Evolutionary conservation across 305 asterid genomes (phyloP).

Genomic region (Coffea humblotiana): DNA sequence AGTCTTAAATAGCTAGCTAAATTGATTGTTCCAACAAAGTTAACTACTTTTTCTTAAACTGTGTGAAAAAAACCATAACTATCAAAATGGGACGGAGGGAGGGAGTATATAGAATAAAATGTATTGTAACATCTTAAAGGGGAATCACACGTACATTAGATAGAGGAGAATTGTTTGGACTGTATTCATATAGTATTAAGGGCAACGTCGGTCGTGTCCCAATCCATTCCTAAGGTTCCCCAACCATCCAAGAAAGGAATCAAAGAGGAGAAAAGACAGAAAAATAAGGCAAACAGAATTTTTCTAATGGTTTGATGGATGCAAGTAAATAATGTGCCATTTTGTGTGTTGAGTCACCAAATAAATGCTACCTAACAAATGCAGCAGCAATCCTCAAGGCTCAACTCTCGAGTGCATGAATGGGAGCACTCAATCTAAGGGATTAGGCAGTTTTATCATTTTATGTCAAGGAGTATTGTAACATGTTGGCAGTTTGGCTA

Average conservation of each 20-base stretch:
- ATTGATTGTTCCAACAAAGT: no score
- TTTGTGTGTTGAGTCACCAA: neutral
- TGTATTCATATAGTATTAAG: neutral
- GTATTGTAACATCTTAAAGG: no score
- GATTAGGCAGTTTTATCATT: neutral
- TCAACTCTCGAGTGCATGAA: neutral
- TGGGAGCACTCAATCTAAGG: neutral
- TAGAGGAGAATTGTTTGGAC: no score
- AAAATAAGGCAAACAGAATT: neutral
- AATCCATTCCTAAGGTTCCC: neutral
- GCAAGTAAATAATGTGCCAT: neutral
- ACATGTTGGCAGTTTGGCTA: slow-evolving; percentile 8
- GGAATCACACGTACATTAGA: no score
- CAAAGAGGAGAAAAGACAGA: neutral
- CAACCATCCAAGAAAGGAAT: neutral
- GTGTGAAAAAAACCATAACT: no score
- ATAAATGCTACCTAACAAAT: neutral
- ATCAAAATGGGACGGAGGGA: no score
- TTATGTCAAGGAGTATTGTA: slow-evolving; percentile 1
- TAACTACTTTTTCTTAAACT: no score
- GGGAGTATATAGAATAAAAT: no score
- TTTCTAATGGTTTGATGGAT: neutral
- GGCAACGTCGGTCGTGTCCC: neutral
- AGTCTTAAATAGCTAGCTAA: no score
- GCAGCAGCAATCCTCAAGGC: neutral